Percentiles rank a stretch among this genome's conserved stretches.
Evolutionary conservation across 2,329 filamentous ascomycete genomes (phyloP).

Genomic region (Ilyonectria robusta): DNA sequence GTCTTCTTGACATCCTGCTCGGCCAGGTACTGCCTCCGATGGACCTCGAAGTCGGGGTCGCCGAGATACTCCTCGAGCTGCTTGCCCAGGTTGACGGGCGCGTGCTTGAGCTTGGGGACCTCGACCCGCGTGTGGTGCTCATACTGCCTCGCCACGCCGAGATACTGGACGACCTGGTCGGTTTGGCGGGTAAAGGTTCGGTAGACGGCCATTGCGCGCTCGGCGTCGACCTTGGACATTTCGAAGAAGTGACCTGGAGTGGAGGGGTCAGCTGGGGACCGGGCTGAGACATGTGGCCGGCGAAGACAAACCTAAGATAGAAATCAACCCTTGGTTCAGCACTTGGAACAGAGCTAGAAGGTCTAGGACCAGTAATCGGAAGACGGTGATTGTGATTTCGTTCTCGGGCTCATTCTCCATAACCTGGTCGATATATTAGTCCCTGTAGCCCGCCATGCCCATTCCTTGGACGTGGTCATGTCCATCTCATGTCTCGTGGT

Average conservation of each 20-base stretch:
- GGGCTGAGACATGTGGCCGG: slow-evolving; percentile 30
- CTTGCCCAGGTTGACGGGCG: slow-evolving; percentile 89
- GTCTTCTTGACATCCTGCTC: slow-evolving; percentile 82
- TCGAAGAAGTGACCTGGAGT: slow-evolving; percentile 92
- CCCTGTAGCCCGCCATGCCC: background rate
- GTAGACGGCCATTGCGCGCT: slow-evolving; percentile 92
- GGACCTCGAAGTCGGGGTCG: slow-evolving; percentile 95
- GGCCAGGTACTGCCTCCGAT: slow-evolving; percentile 90
- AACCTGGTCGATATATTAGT: slow-evolving; percentile 67
- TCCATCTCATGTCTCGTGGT: background rate
- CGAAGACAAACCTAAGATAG: slow-evolving; percentile 82
- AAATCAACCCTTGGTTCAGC: slow-evolving; percentile 97
- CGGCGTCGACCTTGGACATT: slow-evolving; percentile 94
- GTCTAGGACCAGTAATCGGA: slow-evolving; percentile 91
- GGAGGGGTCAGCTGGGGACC: slow-evolving; percentile 35
- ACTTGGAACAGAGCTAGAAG: slow-evolving; percentile 92
- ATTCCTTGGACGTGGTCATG: background rate
- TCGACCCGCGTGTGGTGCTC: slow-evolving; percentile 93
- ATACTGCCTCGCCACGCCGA: slow-evolving; percentile 88
- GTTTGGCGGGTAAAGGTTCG: slow-evolving; percentile 93
- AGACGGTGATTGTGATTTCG: slow-evolving; percentile 95
- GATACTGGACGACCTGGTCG: slow-evolving; percentile 90
- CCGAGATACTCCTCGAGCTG: slow-evolving; percentile 95
- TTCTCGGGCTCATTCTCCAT: slow-evolving; percentile 92
- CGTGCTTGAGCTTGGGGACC: slow-evolving; percentile 97